Conservation (phyloP, 2,329 filamentous ascomycete genomes). For the Ophiostoma sp. region DNA sequence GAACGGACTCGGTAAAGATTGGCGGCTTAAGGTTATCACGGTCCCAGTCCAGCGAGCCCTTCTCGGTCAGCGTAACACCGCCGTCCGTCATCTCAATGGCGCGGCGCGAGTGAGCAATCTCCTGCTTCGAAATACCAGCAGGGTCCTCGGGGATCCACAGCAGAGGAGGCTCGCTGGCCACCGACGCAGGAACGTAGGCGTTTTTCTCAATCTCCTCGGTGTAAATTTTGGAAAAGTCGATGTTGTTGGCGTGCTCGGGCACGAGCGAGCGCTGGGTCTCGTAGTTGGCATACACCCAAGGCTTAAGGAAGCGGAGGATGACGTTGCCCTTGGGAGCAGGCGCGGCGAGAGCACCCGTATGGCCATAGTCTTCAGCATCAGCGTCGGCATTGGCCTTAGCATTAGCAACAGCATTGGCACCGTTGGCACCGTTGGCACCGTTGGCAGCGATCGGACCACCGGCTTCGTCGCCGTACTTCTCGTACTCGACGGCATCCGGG, state of each 20-base stretch:
- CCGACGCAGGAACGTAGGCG: conserved; percentile 73
- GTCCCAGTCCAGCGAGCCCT: conserved; percentile 52
- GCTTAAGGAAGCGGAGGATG: conserved; percentile 70
- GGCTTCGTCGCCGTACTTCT: conserved; percentile 30
- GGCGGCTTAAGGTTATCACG: conserved; percentile 38
- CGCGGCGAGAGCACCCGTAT: conserved; percentile 32
- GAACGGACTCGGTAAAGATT: conserved; percentile 41
- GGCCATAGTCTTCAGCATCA: background rate
- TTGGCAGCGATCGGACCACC: conserved; percentile 22
- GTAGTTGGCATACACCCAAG: conserved; percentile 76
- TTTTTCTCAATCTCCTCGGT: conserved; percentile 60
- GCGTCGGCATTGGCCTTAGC: background rate
- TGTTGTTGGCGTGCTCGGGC: conserved; percentile 52
- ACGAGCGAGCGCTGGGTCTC: conserved; percentile 67
- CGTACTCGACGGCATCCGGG: conserved; percentile 22
- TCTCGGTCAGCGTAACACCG: conserved; percentile 68
- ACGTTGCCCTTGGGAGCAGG: conserved; percentile 55
- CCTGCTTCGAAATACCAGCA: conserved; percentile 73
- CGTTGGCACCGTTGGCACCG: background rate
- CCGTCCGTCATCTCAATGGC: conserved; percentile 81
- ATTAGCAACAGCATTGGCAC: background rate
- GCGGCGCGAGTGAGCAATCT: conserved; percentile 69
- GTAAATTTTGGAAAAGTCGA: conserved; percentile 57
- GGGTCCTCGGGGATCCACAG: conserved; percentile 84
- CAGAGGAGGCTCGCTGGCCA: conserved; percentile 62